phyloP scores from a whole-genome alignment of 306 rosid genomes.

The Prunus campanulata region DNA sequence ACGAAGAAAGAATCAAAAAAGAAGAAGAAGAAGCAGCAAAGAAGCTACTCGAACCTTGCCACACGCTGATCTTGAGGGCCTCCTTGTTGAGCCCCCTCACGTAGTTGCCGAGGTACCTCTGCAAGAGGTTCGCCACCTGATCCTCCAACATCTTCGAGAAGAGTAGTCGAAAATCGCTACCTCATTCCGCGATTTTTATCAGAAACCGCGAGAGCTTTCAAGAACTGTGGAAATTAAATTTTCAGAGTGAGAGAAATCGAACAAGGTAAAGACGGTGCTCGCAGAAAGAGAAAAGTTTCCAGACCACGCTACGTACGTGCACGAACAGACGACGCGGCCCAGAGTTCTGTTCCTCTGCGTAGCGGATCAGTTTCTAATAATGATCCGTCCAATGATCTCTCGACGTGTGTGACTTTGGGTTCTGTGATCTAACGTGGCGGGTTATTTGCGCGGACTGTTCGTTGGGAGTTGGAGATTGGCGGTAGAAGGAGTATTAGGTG shows the following conservation, averaged over 20 bases:
- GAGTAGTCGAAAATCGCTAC: constrained; percentile 19
- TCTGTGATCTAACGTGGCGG: neutral
- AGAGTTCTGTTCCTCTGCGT: neutral
- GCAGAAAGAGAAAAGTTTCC: neutral
- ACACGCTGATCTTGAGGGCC: constrained; percentile 97
- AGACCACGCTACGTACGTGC: neutral
- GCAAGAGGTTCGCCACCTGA: constrained; percentile 92
- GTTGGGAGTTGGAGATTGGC: neutral
- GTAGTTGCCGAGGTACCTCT: constrained; percentile 94
- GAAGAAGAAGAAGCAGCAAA: neutral
- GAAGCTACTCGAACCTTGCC: constrained; percentile 60
- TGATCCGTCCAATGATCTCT: neutral
- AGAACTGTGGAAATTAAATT: neutral
- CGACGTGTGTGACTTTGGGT: neutral
- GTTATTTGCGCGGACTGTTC: neutral
- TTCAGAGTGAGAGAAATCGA: neutral
- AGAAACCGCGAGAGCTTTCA: neutral
- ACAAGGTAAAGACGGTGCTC: neutral
- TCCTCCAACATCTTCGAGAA: constrained; percentile 81
- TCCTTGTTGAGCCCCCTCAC: constrained; percentile 92
- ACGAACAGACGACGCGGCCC: neutral
- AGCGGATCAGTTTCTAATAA: too few species aligned
- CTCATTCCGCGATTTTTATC: constrained; percentile 7
- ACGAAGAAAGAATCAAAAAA: neutral
- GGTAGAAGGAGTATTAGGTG: neutral